phyloP scores from a whole-genome alignment of 192 early-diverging fungal genomes.

The Jimgerdemannia flammicorona region DNA sequence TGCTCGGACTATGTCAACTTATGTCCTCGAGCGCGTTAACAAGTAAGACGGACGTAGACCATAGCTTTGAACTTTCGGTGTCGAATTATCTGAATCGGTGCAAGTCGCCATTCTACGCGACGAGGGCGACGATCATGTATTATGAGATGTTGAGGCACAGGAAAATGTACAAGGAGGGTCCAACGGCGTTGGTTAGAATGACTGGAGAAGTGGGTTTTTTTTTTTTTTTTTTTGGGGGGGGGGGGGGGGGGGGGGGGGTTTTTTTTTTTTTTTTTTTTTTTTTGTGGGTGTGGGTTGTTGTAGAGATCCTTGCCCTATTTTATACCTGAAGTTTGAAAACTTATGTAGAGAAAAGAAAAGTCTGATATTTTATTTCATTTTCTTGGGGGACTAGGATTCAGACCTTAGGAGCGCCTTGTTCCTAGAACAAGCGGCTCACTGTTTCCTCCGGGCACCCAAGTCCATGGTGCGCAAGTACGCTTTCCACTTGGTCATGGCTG shows the following conservation, averaged over 20 bases:
- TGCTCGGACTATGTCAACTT: slow-evolving; percentile 83
- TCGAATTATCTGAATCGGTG: slow-evolving; percentile 61
- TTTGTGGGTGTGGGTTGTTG: too few species aligned
- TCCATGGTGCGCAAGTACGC: slow-evolving; percentile 83
- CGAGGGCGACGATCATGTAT: slow-evolving; percentile 69
- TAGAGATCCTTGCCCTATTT: too few species aligned
- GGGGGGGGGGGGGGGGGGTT: too few species aligned
- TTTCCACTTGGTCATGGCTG: slow-evolving; percentile 87
- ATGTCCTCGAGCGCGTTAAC: slow-evolving; percentile 55
- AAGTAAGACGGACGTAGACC: slow-evolving; percentile 46
- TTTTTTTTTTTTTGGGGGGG: too few species aligned
- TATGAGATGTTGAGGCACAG: slow-evolving; percentile 79
- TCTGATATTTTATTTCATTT: background rate
- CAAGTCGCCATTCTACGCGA: slow-evolving; percentile 59
- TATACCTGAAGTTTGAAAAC: background rate
- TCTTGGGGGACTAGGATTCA: slow-evolving; percentile 51
- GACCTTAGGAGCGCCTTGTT: slow-evolving; percentile 75
- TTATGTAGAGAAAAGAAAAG: too few species aligned
- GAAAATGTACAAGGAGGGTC: slow-evolving; percentile 64
- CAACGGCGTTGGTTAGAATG: slow-evolving; percentile 64
- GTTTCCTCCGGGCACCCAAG: slow-evolving; percentile 60
- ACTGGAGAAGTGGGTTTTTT: slow-evolving; percentile 59
- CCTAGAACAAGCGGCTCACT: slow-evolving; percentile 87
- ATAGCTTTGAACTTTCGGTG: slow-evolving; percentile 73
- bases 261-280: too few species aligned